Base-by-base conservation (phyloP, 108 stramenopile species). In the Aurantiochytrium sp. region DNA sequence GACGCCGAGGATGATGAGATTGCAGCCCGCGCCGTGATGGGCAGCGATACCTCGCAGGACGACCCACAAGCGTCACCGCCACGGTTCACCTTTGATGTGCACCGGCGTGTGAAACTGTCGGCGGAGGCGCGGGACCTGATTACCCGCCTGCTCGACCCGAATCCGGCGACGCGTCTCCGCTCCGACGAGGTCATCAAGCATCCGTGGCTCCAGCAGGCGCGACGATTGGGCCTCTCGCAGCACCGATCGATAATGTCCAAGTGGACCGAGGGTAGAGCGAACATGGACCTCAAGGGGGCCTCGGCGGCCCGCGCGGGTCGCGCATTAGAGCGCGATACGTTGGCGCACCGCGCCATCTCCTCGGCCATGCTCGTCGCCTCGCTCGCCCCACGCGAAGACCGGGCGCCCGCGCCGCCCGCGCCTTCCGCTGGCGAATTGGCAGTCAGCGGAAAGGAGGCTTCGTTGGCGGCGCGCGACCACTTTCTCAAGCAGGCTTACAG, bases 331-430 rank as follows among this genome's bases (percentile, higher is more conserved):
- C 59, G 34, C 59, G 59, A 65, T 10, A 65, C 59, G 8, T 30
- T 65, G 59, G 39, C 45, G 17, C 73, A 81, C 45, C 73, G 73
- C 36, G 73, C 73, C n/a, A 42, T 81, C n/a, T 41, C 73, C 15
- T 48, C 73, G 1, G 73, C 73, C 12, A 41, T 81, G 39, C 45
- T 81, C 8, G 45, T 81, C 1, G 73, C 73, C 1, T 81, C 73
- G 21, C 73, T 81, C 42, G 73, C 73, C n/a, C 15, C 59, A 27
- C 73, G 73, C 27, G 24, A 81, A 27, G 45, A 24, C n/a, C n/a
- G n/a, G n/a, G n/a, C n/a, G n/a, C n/a, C n/a, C n/a, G n/a, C n/a
- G n/a, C n/a, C n/a, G n/a, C n/a, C n/a, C n/a, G n/a, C n/a, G n/a
- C n/a, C n/a, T n/a, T n/a, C n/a, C n/a, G n/a, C n/a, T n/a, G n/a